Percentiles rank a stretch among this genome's conserved stretches.
Evolutionary conservation across 495 filamentous ascomycete species (phyloP).

Genomic region (Aspergillus cavernicola): DNA sequence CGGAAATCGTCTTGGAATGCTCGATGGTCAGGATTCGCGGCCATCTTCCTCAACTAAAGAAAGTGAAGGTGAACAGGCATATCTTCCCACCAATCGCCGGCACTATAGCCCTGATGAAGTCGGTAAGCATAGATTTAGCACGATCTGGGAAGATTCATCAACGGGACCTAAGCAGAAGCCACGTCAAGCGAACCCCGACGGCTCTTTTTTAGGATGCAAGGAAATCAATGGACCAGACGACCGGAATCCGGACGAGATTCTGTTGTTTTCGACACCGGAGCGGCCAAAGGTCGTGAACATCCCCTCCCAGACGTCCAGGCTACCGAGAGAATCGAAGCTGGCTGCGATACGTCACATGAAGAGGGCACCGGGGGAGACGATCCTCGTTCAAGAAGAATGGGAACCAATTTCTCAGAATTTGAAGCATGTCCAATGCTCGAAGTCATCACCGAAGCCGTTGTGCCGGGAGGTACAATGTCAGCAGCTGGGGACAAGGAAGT

Average conservation of each 20-base stretch:
- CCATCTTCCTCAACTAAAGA: conserved; percentile 9
- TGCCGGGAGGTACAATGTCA: conserved; percentile 29
- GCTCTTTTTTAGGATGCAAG: conserved; percentile 48
- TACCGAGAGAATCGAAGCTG: conserved; percentile 22
- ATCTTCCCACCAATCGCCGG: conserved; percentile 6
- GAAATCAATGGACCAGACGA: conserved; percentile 35
- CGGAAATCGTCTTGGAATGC: conserved; percentile 10
- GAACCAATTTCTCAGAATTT: conserved; percentile 39
- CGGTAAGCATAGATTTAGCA: conserved; percentile 38
- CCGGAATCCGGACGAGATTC: conserved; percentile 42
- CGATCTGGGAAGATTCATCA: conserved; percentile 37
- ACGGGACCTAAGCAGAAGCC: conserved; percentile 24
- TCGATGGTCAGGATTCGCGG: conserved; percentile 25
- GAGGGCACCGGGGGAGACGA: conserved; percentile 20
- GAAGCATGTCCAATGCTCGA: conserved; percentile 43
- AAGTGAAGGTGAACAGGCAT: conserved; percentile 5
- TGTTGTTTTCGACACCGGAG: conserved; percentile 34
- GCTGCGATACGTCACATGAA: conserved; percentile 9
- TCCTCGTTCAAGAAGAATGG: conserved; percentile 29
- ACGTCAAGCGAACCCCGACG: conserved; percentile 26
- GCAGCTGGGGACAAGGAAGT: conserved; percentile 18
- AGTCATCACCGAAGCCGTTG: conserved; percentile 28
- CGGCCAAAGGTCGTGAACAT: conserved; percentile 27
- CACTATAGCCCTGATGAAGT: conserved; percentile 46
- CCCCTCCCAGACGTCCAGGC: conserved; percentile 22